Percentiles rank a stretch among this genome's conserved stretches.
Conservation (phyloP, 2,329 filamentous ascomycete genomes). For the Aotearoamyces nothofagi region DNA sequence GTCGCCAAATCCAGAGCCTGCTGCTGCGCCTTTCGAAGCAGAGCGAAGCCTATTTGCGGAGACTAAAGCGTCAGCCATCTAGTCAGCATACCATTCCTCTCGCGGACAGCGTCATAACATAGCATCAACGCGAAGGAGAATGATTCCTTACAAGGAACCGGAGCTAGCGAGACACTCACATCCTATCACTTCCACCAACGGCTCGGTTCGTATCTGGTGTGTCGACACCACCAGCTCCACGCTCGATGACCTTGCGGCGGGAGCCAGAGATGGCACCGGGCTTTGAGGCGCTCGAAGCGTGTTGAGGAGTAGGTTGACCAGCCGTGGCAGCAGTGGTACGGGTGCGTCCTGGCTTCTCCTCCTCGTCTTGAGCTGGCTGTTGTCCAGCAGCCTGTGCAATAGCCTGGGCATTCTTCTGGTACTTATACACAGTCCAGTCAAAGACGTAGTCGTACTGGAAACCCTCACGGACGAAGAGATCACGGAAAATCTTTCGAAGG, state of each 20-base stretch:
- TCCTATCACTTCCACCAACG: slow-evolving; percentile 75
- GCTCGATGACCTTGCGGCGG: slow-evolving; percentile 75
- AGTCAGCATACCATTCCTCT: slow-evolving; percentile 57
- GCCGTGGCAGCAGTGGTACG: slow-evolving; percentile 51
- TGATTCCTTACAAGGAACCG: slow-evolving; percentile 68
- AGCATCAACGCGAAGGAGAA: slow-evolving; percentile 76
- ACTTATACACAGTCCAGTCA: slow-evolving; percentile 99
- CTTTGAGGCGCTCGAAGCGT: slow-evolving; percentile 44
- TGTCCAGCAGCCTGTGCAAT: slow-evolving; percentile 69
- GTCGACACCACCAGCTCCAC: slow-evolving; percentile 41
- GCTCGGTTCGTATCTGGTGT: slow-evolving; percentile 60
- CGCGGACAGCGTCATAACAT: slow-evolving; percentile 58
- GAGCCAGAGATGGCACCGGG: slow-evolving; percentile 59
- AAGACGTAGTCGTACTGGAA: slow-evolving; percentile 99
- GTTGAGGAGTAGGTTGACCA: slow-evolving; percentile 36
- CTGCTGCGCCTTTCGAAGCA: slow-evolving; percentile 55
- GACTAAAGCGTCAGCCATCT: slow-evolving; percentile 70
- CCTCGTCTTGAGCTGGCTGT: slow-evolving; percentile 50
- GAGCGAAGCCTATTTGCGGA: slow-evolving; percentile 77
- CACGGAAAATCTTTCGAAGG: slow-evolving; percentile 99
- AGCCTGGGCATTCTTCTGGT: slow-evolving; percentile 97
- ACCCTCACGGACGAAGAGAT: slow-evolving; percentile 94
- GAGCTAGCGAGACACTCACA: slow-evolving; percentile 66
- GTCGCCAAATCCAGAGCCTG: slow-evolving; percentile 24
- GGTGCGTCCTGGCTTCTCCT: slow-evolving; percentile 60